Conservation (phyloP, 2,329 filamentous ascomycete genomes). For the Zalaria obscura region DNA sequence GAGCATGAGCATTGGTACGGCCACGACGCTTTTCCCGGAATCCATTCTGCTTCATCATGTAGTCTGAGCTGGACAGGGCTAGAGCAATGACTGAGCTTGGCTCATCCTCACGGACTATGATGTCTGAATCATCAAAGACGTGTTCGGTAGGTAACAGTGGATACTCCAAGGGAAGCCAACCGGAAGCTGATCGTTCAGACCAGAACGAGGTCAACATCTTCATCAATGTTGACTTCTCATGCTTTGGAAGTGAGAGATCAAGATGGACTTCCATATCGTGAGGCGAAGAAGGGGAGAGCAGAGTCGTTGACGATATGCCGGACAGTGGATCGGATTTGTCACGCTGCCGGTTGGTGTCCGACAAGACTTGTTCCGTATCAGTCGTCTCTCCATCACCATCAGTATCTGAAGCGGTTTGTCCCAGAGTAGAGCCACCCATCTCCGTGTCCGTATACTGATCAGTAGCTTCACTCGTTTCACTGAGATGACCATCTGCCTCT, state of each 20-base stretch:
- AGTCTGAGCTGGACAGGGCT: constrained; percentile 76
- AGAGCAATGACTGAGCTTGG: constrained; percentile 93
- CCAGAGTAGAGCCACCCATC: constrained; percentile 11
- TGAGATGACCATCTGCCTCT: constrained; percentile 53
- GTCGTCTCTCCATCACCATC: constrained; percentile 41
- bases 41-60: constrained; percentile 60
- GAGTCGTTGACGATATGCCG: constrained; percentile 38
- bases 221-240: constrained; percentile 86
- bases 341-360: constrained; percentile 51
- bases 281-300: constrained; percentile 33
- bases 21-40: constrained; percentile 32
- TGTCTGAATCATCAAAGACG: constrained; percentile 91
- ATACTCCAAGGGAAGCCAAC: constrained; percentile 86
- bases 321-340: constrained; percentile 20
- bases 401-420: constrained; percentile 27
- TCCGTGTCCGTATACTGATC: constrained; percentile 16
- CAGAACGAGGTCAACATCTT: constrained; percentile 96
- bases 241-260: constrained; percentile 69
- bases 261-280: constrained; percentile 41
- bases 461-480: constrained; percentile 3
- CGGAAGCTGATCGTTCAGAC: constrained; percentile 92
- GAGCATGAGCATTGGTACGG: constrained; percentile 11
- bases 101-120: constrained; percentile 94
- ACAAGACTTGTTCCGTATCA: constrained; percentile 55
- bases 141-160: constrained; percentile 73